Evolutionary conservation across 805 yeast species (phyloP).

Genomic region (Metschnikowia kunwiensis): DNA sequence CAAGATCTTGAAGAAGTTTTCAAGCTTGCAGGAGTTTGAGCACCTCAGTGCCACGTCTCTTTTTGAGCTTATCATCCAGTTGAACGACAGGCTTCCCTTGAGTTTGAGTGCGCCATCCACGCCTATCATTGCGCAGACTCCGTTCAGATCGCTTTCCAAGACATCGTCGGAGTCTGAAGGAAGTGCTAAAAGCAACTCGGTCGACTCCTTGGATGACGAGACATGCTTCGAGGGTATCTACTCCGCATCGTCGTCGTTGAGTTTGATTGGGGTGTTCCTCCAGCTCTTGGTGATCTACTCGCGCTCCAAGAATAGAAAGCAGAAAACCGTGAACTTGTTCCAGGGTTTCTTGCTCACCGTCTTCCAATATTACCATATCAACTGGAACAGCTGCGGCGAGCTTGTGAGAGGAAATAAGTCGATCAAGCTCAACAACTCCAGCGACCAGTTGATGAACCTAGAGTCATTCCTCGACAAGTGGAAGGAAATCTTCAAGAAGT

Average conservation of each 20-base stretch:
- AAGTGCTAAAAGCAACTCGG: constrained; percentile 6
- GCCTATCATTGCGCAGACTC: constrained; percentile 26
- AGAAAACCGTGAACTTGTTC: constrained; percentile 28
- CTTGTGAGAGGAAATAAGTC: constrained; percentile 33
- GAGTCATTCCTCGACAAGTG: constrained; percentile 39
- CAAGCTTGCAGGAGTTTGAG: constrained; percentile 31
- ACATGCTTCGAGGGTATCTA: too few species aligned
- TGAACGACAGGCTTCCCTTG: constrained; percentile 42
- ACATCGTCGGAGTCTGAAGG: constrained; percentile 11
- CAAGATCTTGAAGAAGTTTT: constrained; percentile 24
- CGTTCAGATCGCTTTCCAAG: constrained; percentile 11
- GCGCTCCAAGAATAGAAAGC: constrained; percentile 31
- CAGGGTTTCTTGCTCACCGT: constrained; percentile 34
- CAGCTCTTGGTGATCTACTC: constrained; percentile 35
- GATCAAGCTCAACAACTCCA: constrained; percentile 35
- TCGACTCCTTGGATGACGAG: background rate
- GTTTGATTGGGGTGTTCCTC: constrained; percentile 31
- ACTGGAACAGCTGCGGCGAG: constrained; percentile 38
- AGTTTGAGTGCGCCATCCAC: constrained; percentile 45
- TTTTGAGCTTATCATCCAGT: constrained; percentile 34
- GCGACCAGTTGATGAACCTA: constrained; percentile 33
- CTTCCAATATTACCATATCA: constrained; percentile 40
- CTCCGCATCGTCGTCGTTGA: constrained; percentile 28
- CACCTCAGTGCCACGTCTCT: constrained; percentile 28
- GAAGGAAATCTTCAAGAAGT: constrained; percentile 27